Conservation (phyloP, 495 filamentous ascomycete genomes). For the Podospora conica region DNA sequence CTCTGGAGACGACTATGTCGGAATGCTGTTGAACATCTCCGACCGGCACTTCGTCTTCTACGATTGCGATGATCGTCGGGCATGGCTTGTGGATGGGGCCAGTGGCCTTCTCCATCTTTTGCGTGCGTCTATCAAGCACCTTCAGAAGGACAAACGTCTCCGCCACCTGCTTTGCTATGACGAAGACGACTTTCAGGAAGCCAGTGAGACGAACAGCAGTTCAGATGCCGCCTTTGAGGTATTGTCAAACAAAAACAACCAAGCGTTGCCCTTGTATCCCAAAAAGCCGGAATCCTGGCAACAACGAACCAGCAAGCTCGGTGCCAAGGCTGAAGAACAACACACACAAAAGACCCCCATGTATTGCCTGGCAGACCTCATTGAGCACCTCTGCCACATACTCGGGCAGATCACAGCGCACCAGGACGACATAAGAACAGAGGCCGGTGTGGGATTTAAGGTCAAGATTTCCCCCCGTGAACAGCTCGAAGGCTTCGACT, state of each 20-base stretch:
- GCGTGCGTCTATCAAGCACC: conserved; percentile 27
- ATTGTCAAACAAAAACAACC: too few species aligned
- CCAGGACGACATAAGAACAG: background rate
- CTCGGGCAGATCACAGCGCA: background rate
- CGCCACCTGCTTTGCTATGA: background rate
- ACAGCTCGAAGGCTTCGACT: conserved; percentile 18
- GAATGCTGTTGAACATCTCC: conserved; percentile 21
- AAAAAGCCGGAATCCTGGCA: too few species aligned
- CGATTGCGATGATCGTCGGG: conserved; percentile 31
- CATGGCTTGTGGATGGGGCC: conserved; percentile 36
- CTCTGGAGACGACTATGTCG: background rate
- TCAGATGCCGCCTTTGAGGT: too few species aligned
- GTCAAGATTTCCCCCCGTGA: conserved; percentile 18
- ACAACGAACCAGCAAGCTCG: background rate
- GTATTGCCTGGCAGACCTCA: background rate
- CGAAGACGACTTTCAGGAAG: background rate
- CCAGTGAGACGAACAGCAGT: background rate
- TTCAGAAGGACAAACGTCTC: background rate
- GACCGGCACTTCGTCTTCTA: conserved; percentile 30
- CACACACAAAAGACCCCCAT: background rate
- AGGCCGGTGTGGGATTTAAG: conserved; percentile 14
- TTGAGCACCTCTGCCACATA: background rate
- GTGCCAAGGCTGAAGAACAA: background rate
- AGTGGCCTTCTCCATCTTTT: conserved; percentile 37
- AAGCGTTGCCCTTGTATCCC: too few species aligned